Conservation (phyloP, 2,329 filamentous ascomycete species). For the Colletotrichum abscissum region DNA sequence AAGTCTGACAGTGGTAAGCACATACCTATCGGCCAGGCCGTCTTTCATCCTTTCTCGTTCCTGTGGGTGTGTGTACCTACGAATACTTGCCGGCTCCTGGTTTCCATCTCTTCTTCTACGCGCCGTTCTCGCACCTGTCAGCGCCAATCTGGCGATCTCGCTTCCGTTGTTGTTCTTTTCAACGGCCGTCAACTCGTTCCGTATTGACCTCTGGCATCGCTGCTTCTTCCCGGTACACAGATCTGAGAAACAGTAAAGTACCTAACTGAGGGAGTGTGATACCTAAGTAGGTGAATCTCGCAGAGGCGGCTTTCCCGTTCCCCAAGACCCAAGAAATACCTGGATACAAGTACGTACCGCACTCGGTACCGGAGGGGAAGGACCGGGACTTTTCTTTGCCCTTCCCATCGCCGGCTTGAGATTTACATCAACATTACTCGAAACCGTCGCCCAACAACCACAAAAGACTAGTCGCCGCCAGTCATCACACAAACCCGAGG, state of each 20-base stretch:
- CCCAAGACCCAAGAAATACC: background rate
- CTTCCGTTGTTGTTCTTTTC: background rate
- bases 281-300: background rate
- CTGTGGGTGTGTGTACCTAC: background rate
- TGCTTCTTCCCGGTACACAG: background rate
- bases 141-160: background rate
- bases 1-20: background rate
- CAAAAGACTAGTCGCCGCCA: background rate
- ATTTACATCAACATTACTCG: conserved; percentile 24
- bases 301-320: no score
- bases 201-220: background rate
- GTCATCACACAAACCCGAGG: background rate
- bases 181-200: background rate
- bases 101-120: background rate
- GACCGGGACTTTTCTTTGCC: background rate
- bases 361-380: background rate
- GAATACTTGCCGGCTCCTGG: background rate
- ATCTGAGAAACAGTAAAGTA: background rate
- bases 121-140: background rate
- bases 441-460: conserved; percentile 1
- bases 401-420: background rate
- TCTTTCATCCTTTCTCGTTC: background rate
- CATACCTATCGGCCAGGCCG: background rate
- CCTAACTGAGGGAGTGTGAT: background rate
- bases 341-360: background rate